Base-by-base conservation (phyloP, 805 yeast species). In the Hyphopichia homilentoma region DNA sequence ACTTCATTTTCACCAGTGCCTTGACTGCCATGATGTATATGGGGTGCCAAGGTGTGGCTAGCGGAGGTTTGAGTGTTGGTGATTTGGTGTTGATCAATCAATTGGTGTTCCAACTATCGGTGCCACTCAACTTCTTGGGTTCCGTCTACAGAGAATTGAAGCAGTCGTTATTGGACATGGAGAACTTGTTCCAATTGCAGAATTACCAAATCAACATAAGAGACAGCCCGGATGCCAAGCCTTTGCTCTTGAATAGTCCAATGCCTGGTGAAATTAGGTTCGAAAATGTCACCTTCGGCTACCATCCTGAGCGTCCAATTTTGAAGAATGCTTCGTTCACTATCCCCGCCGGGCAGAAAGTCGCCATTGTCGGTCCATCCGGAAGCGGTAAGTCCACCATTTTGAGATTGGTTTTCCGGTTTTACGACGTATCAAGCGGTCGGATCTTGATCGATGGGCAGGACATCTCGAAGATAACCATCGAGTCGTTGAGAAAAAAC, bases 351-450 rank as follows among this genome's bases (percentile, higher is more conserved):
- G 98, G 97, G 5, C 59, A 79, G 43, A 85, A 85, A 44, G 90
- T 89, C 11, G 97, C 97, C 7, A 77, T 90, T 49, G 98, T 90
- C 7, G 98, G 98, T 0, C 95, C 97, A 0, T 82, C 94, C 6
- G 98, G 98, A 4, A 80, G 90, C 45, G 98, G 98, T 25, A 90
- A 90, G 61, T 86, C 96, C 0, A 90, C 98, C 0, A 75, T 93
- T 24, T 61, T 90, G 45, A 72, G 88, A 48, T 64, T 90, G 21
- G 81, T 87, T 0, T 90, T 90, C 65, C 65, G 98, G 47, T 90
- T 93, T 54, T 89, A 87, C 57, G 98, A 90, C 52, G 84, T 86
- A 2, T 67, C 68, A 24, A 61, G 69, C 9, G 97, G 97, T 8
- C 65, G 86, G 30, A 84, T 90, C 34, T 55, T 81, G 18, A 77